phyloP scores from a whole-genome alignment of 139 green algal species.

The Chlamydomonas sphaeroides region DNA sequence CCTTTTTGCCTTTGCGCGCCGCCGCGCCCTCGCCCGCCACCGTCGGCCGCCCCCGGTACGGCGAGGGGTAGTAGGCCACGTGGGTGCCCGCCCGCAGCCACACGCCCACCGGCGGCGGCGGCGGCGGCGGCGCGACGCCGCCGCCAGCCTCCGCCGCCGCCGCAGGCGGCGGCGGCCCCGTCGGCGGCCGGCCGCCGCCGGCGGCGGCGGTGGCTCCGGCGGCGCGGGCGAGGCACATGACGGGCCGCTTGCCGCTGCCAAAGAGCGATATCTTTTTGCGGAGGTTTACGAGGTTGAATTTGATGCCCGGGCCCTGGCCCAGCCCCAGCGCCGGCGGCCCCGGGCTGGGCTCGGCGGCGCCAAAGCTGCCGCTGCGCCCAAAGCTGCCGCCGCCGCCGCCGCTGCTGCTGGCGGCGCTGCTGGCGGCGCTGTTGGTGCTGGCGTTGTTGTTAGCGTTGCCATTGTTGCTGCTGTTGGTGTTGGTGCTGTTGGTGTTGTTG shows the following conservation, averaged over 20 bases:
- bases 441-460: too few relatives aligned
- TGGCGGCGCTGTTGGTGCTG: background rate
- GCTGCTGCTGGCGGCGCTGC: background rate
- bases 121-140: background rate
- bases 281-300: slow-evolving; percentile 73
- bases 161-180: background rate
- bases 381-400: background rate
- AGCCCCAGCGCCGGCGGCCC: background rate
- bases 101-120: background rate
- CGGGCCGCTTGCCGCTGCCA: slow-evolving; percentile 51
- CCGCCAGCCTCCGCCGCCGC: background rate
- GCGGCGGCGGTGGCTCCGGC: background rate
- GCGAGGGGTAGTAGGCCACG: slow-evolving; percentile 59
- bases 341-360: too few relatives aligned
- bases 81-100: slow-evolving; percentile 47
- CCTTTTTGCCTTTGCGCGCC: slow-evolving; percentile 32
- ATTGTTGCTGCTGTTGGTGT: background rate
- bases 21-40: slow-evolving; percentile 15
- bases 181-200: background rate
- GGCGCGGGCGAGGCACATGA: slow-evolving; percentile 47
- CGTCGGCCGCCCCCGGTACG: slow-evolving; percentile 47
- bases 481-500: background rate
- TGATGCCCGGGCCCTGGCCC: slow-evolving; percentile 19
- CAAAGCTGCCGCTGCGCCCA: too few relatives aligned
- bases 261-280: slow-evolving; percentile 62